Base-by-base conservation (phyloP, 2,329 filamentous ascomycete species). In the Trichoderma sp. region DNA sequence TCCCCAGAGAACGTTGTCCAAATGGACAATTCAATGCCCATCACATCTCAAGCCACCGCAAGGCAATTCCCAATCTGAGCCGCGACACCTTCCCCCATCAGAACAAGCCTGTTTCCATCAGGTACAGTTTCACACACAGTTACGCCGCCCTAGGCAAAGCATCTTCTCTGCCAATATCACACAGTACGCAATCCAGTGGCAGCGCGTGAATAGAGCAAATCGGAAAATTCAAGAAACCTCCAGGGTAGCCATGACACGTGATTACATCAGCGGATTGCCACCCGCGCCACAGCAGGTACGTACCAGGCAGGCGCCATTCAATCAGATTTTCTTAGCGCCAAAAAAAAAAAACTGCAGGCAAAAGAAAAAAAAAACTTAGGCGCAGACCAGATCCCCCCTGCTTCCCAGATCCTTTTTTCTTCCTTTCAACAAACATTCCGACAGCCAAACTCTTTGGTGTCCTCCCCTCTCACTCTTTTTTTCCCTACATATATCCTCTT, bases 321-420 rank as follows among this genome's bases (percentile, higher is more conserved):
- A 39, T 14, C 51, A 58, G 56, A 54, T 64, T 64, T 68, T 66
- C 61, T 67, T 71, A 68, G 70, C 68, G 69, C 65, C 24, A 64
- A 44, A 51, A 54, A 64, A 67, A 67, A 67, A 68, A 69, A 70
- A 68, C 66, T 66, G 66, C 66, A 51, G 65, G 54, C 52, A 68
- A 68, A 65, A 60, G 44, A 66, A 69, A 69, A 71, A 70, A 71
- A 71, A 71, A 69, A 67, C 34, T 59, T 54, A 43, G 62, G 64
- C 48, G 65, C 61, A 64, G 62, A 47, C 61, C 28, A 50, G 54
- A 62, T 62, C 48, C 59, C 54, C 54, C 44, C 61, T 63, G 45
- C 59, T 41, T 69, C 56, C 50, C 50, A 47, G 47, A 56, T 61
- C 48, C 63, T 19, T 51, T 55, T 44, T 64, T 34, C 9, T 57